phyloP scores from a whole-genome alignment of 1,284 basidiomycete genomes.

The Puccinia triticina region DNA sequence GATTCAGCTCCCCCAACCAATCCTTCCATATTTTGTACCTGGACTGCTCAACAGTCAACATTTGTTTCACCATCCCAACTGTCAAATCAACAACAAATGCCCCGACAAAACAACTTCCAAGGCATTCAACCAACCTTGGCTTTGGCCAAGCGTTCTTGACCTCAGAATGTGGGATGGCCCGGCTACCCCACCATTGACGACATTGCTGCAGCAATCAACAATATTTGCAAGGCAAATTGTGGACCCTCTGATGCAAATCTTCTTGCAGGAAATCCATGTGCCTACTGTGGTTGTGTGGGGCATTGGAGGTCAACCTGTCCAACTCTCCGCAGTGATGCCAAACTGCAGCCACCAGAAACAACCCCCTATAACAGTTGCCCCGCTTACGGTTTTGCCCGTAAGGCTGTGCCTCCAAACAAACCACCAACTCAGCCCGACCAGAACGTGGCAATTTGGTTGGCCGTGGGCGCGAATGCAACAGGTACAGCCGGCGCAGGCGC shows the following conservation, averaged over 20 bases:
- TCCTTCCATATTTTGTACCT: not conserved
- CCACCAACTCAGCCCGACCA: not conserved
- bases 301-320: not conserved
- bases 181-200: not conserved
- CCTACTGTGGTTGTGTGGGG: not conserved
- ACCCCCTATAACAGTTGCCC: not conserved
- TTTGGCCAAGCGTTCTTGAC: too few species aligned
- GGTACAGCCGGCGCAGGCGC: not conserved
- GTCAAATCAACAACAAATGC: not conserved
- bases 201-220: not conserved
- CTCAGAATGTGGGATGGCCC: not conserved
- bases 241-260: not conserved
- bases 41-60: not conserved
- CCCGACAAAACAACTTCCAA: constrained; percentile 1
- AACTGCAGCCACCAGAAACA: not conserved
- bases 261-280: not conserved
- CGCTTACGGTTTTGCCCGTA: constrained; percentile 18
- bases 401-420: not conserved
- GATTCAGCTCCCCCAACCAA: not conserved
- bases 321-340: not conserved
- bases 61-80: not conserved
- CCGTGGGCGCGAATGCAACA: too few species aligned
- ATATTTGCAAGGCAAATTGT: not conserved
- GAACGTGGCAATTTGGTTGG: not conserved
- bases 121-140: too few species aligned